A percentile compares a stretch with the other conserved stretches of the same genome.
Conservation (phyloP, 305 asterid genomes). For the Solanum hybrid region DNA sequence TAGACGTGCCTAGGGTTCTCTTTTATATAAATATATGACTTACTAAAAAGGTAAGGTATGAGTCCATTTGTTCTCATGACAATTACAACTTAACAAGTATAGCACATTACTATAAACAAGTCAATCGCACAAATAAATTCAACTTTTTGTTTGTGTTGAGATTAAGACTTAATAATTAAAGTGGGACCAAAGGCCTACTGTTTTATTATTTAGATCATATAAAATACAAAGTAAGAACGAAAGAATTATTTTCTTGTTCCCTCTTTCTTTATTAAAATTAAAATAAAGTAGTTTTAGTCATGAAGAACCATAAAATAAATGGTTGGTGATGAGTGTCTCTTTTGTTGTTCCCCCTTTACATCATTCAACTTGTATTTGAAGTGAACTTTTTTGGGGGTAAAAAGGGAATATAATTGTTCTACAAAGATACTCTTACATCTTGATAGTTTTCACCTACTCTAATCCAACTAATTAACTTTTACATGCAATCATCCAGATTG, state of each 20-base stretch:
- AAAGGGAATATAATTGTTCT: neutral
- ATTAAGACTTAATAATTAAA: neutral
- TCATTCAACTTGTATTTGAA: neutral
- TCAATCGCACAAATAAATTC: neutral
- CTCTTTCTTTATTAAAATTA: neutral
- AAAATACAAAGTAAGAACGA: neutral
- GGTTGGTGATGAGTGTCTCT: neutral
- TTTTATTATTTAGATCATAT: neutral
- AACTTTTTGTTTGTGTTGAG: neutral
- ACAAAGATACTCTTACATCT: neutral
- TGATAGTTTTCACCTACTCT: neutral
- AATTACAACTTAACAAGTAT: neutral
- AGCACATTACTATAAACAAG: neutral
- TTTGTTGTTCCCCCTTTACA: neutral
- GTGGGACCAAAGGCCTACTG: neutral
- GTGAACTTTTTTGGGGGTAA: neutral
- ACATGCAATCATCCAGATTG: neutral
- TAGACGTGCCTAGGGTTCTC: no score
- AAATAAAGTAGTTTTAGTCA: neutral
- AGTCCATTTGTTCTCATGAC: neutral
- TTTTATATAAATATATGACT: neutral
- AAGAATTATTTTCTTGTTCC: neutral
- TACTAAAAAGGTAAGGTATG: neutral
- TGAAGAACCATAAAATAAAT: neutral
- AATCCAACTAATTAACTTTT: neutral